Evolutionary conservation across 805 yeast species (phyloP).

Genomic region (Saccharomycodes ludwigii): DNA sequence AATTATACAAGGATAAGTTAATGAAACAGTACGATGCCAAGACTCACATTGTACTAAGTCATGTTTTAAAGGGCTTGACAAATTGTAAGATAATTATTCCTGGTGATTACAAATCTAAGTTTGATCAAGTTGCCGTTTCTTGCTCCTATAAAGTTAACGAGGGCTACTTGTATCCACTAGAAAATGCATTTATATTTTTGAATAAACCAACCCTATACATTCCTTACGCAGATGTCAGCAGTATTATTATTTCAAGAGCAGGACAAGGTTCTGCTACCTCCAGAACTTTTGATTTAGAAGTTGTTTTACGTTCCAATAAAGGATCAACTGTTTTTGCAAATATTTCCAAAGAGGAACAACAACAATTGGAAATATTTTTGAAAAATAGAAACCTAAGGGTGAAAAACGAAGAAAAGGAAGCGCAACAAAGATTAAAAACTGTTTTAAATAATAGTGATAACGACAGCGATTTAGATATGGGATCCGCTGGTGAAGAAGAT

Average conservation of each 20-base stretch:
- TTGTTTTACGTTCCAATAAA: constrained; percentile 50
- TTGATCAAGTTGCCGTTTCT: constrained; percentile 73
- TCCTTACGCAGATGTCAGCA: constrained; percentile 70
- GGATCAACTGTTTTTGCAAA: constrained; percentile 78
- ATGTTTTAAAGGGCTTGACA: constrained; percentile 80
- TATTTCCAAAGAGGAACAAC: constrained; percentile 83
- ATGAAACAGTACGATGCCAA: constrained; percentile 68
- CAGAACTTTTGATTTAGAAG: constrained; percentile 86
- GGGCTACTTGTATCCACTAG: constrained; percentile 88
- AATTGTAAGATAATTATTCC: constrained; percentile 79
- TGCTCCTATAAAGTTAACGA: constrained; percentile 93
- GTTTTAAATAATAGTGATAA: constrained; percentile 53
- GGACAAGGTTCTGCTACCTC: constrained; percentile 66
- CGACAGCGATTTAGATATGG: constrained; percentile 37
- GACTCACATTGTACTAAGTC: constrained; percentile 78
- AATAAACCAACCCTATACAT: constrained; percentile 91
- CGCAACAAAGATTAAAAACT: constrained; percentile 66
- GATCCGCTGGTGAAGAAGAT: constrained; percentile 71
- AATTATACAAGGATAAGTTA: constrained; percentile 61
- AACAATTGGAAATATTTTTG: constrained; percentile 61
- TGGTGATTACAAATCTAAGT: constrained; percentile 65
- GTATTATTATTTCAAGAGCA: constrained; percentile 76
- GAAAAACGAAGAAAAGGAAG: constrained; percentile 81
- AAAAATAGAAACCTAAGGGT: constrained; percentile 66
- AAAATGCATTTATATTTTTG: constrained; percentile 78